These are phyloP conservation scores for Pugionium dolabratum DNA, from an alignment of 345 rosid species.

Conservation along the genomic window DNA sequence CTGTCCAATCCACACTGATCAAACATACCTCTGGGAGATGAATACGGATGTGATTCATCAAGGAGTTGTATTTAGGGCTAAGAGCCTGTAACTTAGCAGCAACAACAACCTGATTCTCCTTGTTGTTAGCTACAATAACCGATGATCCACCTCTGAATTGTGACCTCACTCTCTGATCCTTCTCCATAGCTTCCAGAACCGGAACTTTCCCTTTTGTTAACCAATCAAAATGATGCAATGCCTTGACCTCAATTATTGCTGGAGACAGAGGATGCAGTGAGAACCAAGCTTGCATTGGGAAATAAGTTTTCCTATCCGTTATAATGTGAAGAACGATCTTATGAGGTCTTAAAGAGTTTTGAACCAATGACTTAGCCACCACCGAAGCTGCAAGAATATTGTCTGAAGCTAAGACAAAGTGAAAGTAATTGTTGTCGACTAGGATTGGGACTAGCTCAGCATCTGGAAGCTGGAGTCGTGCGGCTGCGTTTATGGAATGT, in stretches of 20 bases:
- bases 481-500: slow-evolving; percentile 88
- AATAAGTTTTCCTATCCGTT: slow-evolving; percentile 87
- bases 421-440: slow-evolving; percentile 77
- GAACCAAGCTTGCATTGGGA: slow-evolving; percentile 99
- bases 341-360: slow-evolving; percentile 63
- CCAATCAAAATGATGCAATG: slow-evolving; percentile 92
- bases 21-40: slow-evolving; percentile 82
- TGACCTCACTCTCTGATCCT: slow-evolving; percentile 71
- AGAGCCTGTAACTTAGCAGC: slow-evolving; percentile 94
- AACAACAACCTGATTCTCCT: slow-evolving; percentile 69
- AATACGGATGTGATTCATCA: slow-evolving; percentile 93
- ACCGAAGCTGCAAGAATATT: slow-evolving; percentile 93
- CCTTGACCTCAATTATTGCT: slow-evolving; percentile 82
- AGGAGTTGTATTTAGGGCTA: slow-evolving; percentile 90
- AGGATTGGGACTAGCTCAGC: slow-evolving; percentile 84
- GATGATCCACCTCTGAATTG: slow-evolving; percentile 89
- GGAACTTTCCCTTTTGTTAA: slow-evolving; percentile 86
- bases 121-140: slow-evolving; percentile 61
- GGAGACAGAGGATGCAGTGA: slow-evolving; percentile 75
- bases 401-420: slow-evolving; percentile 86
- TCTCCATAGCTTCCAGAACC: slow-evolving; percentile 92
- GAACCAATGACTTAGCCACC: slow-evolving; percentile 71
- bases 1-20: neutral
- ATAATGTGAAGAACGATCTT: slow-evolving; percentile 81
- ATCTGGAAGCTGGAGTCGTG: slow-evolving; percentile 85